Evolutionary conservation across 176 grass and related monocot genomes (phyloP), one percentile per base, ranked within the genome.

Genomic region (Oryza coarctata): DNA sequence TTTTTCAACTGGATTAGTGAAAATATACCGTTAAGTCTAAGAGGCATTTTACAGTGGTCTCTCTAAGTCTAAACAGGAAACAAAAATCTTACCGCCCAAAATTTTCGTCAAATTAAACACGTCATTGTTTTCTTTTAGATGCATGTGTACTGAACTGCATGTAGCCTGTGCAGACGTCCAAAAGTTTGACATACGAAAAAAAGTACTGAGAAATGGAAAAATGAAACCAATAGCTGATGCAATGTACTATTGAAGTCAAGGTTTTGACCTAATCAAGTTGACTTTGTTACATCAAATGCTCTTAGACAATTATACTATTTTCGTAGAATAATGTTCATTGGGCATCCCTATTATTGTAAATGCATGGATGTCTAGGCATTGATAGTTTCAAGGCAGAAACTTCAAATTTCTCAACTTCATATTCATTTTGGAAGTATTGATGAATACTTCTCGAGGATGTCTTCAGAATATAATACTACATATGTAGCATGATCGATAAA

Each of bases 181-280:
- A 79, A 64, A 50, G 25, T 38, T 38, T 29, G 57, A 66, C 20
- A 29, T 15, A 8, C 20, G 18, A 9, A 55, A 78, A 55, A n/a
- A 55, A 3, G 29, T 23, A 30, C 38, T 9, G 17, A 15, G 18
- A 45, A 68, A 26, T 79, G 33, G 15, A 20, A 67, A 9, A 28
- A 41, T 29, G n/a, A 38, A 20, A 35, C 33, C 68, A n/a, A 36
- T 79, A 74, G 32, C 3, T 62, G 8, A 35, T 1, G 45, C 44
- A 74, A 33, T 45, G 76, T 45, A 39, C 18, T 39, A 62, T 9
- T 40, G 30, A 80, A 79, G 60, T 79, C 86, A 57, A 73, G 12
- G 1, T 60, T 84, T 68, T 66, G 61, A 61, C 60, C 45, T 31
- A 32, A 76, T 62, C 69, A 84, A 70, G 76, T 43, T 75, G 81